phyloP scores from a whole-genome alignment of 2,329 filamentous ascomycete genomes.

The Talaromyces sp. region DNA sequence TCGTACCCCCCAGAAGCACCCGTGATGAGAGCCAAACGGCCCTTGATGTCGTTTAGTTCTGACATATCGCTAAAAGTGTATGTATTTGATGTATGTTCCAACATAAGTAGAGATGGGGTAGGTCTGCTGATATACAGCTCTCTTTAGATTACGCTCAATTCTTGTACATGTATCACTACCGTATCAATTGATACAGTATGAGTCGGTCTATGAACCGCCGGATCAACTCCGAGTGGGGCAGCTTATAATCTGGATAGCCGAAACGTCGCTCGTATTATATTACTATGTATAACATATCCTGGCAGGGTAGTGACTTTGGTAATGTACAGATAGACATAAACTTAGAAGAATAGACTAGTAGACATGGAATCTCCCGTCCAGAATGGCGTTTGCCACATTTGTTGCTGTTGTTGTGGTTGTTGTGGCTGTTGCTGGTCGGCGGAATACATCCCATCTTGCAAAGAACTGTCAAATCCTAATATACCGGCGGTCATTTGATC shows the following conservation, averaged over 20 bases:
- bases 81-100: neutral
- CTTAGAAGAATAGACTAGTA: slow-evolving; percentile 33
- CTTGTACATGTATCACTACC: neutral
- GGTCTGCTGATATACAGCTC: neutral
- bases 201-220: slow-evolving; percentile 6
- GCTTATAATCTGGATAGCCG: neutral
- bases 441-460: slow-evolving; percentile 34
- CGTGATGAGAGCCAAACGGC: slow-evolving; percentile 57
- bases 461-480: slow-evolving; percentile 33
- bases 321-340: neutral
- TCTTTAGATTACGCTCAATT: neutral
- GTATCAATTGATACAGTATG: neutral
- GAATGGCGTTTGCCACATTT: slow-evolving; percentile 38
- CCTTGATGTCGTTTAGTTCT: slow-evolving; percentile 47
- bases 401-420: slow-evolving; percentile 34
- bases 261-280: neutral
- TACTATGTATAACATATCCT: neutral
- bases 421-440: slow-evolving; percentile 29
- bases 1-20: slow-evolving; percentile 60
- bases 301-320: neutral
- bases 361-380: slow-evolving; percentile 41
- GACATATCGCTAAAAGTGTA: neutral
- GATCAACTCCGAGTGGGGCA: slow-evolving; percentile 12
- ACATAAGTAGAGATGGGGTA: neutral
- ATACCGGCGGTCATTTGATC: slow-evolving; percentile 39